Evolutionary conservation across 2,329 filamentous ascomycete species (phyloP).

Genomic region (Trichoderma endophyticum): DNA sequence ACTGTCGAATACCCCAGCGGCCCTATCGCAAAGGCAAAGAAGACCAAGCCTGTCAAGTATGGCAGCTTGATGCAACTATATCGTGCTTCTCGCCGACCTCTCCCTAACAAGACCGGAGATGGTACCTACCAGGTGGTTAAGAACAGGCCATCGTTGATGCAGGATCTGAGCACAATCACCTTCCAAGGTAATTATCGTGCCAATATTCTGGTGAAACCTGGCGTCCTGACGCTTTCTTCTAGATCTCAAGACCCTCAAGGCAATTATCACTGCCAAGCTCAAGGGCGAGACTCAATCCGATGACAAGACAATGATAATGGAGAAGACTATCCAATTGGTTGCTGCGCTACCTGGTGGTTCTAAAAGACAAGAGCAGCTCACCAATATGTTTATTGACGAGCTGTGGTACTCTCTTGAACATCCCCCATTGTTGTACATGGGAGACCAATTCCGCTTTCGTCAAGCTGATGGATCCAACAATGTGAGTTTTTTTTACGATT

Average conservation of each 20-base stretch:
- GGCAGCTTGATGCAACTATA: slow-evolving; percentile 34
- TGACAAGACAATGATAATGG: slow-evolving; percentile 77
- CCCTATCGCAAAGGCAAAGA: slow-evolving; percentile 16
- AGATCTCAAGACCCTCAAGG: slow-evolving; percentile 62
- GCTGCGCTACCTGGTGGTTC: slow-evolving; percentile 62
- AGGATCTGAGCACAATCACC: slow-evolving; percentile 57
- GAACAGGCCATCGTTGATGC: slow-evolving; percentile 49
- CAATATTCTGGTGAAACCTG: background rate
- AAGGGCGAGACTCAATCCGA: slow-evolving; percentile 62
- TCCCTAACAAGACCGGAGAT: slow-evolving; percentile 61
- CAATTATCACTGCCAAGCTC: slow-evolving; percentile 59
- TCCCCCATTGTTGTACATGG: slow-evolving; percentile 64
- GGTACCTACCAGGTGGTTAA: slow-evolving; percentile 53
- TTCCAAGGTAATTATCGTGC: slow-evolving; percentile 37
- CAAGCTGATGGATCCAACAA: slow-evolving; percentile 70
- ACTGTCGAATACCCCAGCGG: slow-evolving; percentile 17
- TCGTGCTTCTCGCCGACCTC: slow-evolving; percentile 54
- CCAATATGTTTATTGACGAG: slow-evolving; percentile 63
- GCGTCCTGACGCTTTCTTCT: slow-evolving; percentile 24
- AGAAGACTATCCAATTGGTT: slow-evolving; percentile 68
- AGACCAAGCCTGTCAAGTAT: slow-evolving; percentile 15
- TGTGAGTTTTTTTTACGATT: slow-evolving; percentile 31
- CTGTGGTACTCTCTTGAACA: slow-evolving; percentile 72
- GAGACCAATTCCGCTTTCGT: slow-evolving; percentile 62
- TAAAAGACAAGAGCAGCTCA: slow-evolving; percentile 58